A percentile compares a stretch with the other conserved stretches of the same genome.
Evolutionary conservation across 2,329 filamentous ascomycete species (phyloP).

Genomic region (Aphanocladium album): DNA sequence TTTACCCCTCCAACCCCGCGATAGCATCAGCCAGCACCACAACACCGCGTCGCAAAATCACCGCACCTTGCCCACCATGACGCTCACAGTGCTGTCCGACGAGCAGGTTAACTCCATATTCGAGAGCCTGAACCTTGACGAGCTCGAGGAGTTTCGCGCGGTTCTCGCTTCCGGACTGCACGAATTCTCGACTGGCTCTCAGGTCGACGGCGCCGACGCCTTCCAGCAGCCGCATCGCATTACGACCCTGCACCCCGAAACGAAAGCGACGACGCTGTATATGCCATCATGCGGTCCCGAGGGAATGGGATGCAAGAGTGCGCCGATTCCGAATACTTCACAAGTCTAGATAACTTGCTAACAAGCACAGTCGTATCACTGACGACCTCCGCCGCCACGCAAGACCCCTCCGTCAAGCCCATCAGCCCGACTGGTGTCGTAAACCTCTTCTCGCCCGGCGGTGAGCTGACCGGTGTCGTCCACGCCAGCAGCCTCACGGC

Average conservation of each 20-base stretch:
- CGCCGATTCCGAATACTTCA: slow-evolving; percentile 10
- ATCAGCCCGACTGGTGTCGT: slow-evolving; percentile 60
- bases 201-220: slow-evolving; percentile 35
- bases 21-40: not conserved
- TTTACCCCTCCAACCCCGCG: slow-evolving; percentile 10
- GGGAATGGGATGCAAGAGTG: slow-evolving; percentile 65
- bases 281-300: slow-evolving; percentile 65
- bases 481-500: slow-evolving; percentile 72
- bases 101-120: slow-evolving; percentile 50
- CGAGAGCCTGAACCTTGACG: slow-evolving; percentile 46
- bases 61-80: slow-evolving; percentile 37
- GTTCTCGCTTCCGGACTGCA: slow-evolving; percentile 49
- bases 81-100: slow-evolving; percentile 55
- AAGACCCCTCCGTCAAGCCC: slow-evolving; percentile 25
- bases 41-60: not conserved
- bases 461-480: slow-evolving; percentile 61
- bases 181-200: slow-evolving; percentile 55
- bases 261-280: slow-evolving; percentile 60
- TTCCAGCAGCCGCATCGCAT: slow-evolving; percentile 54
- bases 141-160: slow-evolving; percentile 48
- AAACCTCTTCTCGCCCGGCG: slow-evolving; percentile 60
- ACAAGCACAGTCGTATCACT: slow-evolving; percentile 55
- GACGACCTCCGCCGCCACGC: slow-evolving; percentile 34
- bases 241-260: slow-evolving; percentile 41
- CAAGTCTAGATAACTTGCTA: not conserved